A percentile compares a stretch with the other conserved stretches of the same genome.
phyloP scores from a whole-genome alignment of 2,329 filamentous ascomycete species.

The Camptophora hylomeconis region DNA sequence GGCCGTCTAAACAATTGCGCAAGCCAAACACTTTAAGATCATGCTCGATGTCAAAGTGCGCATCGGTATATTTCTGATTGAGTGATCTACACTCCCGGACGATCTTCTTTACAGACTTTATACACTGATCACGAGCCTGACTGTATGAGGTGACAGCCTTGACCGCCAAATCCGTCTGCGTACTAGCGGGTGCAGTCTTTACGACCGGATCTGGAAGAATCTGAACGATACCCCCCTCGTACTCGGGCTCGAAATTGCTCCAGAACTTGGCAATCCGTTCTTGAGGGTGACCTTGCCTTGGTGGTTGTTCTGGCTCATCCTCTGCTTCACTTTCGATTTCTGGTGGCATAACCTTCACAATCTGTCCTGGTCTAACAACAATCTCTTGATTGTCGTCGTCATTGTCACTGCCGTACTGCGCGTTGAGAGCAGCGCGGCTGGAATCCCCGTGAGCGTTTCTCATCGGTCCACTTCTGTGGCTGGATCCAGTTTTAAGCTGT shows the following conservation, averaged over 20 bases:
- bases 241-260: conserved; percentile 57
- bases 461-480: too few relatives aligned
- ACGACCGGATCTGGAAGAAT: conserved; percentile 47
- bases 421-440: too few relatives aligned
- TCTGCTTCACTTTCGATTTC: too few relatives aligned
- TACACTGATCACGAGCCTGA: conserved; percentile 57
- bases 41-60: conserved; percentile 74
- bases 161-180: conserved; percentile 42
- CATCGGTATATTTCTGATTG: conserved; percentile 80
- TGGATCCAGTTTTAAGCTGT: too few relatives aligned
- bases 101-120: conserved; percentile 45
- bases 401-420: too few relatives aligned
- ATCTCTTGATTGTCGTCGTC: too few relatives aligned
- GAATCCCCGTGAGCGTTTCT: too few relatives aligned
- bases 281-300: too few relatives aligned
- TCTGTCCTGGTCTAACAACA: conserved; percentile 10
- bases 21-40: conserved; percentile 47
- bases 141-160: conserved; percentile 57
- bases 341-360: conserved; percentile 14
- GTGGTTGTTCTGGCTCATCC: conserved; percentile 38
- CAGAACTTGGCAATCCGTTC: conserved; percentile 61
- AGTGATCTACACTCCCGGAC: conserved; percentile 54
- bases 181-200: conserved; percentile 50
- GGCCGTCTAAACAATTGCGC: conserved; percentile 39
- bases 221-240: conserved; percentile 58